Evolutionary conservation across 2,329 filamentous ascomycete genomes (phyloP).

Genomic region (Neurospora crassa): DNA sequence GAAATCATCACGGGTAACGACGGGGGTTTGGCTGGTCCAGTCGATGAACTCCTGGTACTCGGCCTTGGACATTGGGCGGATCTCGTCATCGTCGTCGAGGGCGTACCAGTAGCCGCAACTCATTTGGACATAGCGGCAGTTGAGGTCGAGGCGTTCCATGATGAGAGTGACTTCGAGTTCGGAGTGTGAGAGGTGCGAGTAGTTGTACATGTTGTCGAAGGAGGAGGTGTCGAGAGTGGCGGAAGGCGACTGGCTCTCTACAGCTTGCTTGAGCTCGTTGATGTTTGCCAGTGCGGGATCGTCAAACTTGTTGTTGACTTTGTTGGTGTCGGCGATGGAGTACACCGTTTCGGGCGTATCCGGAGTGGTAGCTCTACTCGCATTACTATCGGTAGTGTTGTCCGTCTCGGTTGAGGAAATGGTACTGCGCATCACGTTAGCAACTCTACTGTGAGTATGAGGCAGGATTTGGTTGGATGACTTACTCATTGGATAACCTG

Average conservation of each 20-base stretch:
- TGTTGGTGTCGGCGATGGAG: not conserved
- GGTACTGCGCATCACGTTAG: not conserved
- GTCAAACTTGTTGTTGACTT: not conserved
- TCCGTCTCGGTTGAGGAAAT: not conserved
- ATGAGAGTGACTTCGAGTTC: not conserved
- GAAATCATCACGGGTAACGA: not conserved
- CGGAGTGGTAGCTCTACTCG: not conserved
- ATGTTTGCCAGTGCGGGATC: not conserved
- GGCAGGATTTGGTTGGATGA: not conserved
- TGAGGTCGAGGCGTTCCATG: not conserved
- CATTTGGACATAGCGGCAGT: not conserved
- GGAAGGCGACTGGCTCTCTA: not conserved
- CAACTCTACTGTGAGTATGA: not conserved
- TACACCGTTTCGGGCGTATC: not conserved
- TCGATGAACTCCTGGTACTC: not conserved
- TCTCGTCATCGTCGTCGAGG: not conserved
- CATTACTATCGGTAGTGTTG: not conserved
- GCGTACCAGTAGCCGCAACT: not conserved
- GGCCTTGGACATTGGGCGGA: not conserved
- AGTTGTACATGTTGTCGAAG: not conserved
- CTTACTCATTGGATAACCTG: not conserved
- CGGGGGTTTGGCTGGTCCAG: not conserved
- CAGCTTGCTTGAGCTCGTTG: not conserved
- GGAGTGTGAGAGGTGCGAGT: not conserved
- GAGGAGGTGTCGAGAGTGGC: not conserved